Conservation (phyloP, 257 asterid genomes). For the Dorcoceras hygrometricum region DNA sequence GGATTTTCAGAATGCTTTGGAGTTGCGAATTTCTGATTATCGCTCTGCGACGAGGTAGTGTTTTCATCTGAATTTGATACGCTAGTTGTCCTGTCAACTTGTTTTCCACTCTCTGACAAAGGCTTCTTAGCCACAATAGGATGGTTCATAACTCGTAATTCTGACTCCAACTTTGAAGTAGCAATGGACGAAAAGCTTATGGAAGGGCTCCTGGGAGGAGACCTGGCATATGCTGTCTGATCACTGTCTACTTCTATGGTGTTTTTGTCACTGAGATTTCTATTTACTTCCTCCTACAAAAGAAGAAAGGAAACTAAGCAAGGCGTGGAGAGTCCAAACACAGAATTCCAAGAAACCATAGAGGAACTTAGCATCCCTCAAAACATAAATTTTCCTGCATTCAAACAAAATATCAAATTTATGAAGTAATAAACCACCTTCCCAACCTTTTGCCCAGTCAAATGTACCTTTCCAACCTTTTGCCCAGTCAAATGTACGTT, state of each 20-base stretch:
- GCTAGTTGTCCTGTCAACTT: constrained; percentile 30
- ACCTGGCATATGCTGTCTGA: constrained; percentile 23
- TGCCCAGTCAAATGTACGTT: constrained; percentile 34
- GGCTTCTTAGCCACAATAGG: constrained; percentile 34
- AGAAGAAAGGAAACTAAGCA: constrained; percentile 25
- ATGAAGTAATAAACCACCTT: constrained; percentile 38
- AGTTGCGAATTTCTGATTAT: constrained; percentile 32
- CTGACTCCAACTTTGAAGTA: constrained; percentile 35
- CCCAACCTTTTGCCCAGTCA: too few species aligned
- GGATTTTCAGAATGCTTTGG: constrained; percentile 39
- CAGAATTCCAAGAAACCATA: too few species aligned
- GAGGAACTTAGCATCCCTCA: not conserved
- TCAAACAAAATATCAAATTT: too few species aligned
- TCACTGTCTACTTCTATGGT: constrained; percentile 33
- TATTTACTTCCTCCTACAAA: constrained; percentile 46
- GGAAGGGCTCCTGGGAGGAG: constrained; percentile 54
- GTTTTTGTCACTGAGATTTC: constrained; percentile 31
- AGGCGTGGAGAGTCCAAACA: too few species aligned
- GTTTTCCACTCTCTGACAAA: constrained; percentile 42
- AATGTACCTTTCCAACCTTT: constrained; percentile 28
- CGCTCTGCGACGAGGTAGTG: constrained; percentile 33
- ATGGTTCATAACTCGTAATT: constrained; percentile 29
- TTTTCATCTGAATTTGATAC: constrained; percentile 36
- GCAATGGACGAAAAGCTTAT: constrained; percentile 28
- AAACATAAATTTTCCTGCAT: not conserved